Conservation (phyloP, 2,329 filamentous ascomycete species). For the Xylariaceae sp. region DNA sequence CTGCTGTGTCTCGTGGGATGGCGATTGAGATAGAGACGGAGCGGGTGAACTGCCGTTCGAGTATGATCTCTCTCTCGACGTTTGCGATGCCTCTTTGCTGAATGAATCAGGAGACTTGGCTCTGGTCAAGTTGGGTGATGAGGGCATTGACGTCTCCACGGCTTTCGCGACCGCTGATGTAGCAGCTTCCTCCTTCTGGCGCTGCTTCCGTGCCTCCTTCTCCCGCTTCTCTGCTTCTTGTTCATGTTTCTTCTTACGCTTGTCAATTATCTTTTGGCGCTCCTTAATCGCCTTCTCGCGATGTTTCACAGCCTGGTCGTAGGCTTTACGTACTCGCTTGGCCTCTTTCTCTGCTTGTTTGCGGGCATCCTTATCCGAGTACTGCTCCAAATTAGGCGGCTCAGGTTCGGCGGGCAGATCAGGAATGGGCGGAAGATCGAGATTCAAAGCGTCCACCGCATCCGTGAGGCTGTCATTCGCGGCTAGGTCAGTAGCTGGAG, state of each 20-base stretch:
- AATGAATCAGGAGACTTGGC: too few relatives aligned
- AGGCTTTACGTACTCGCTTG: conserved; percentile 56
- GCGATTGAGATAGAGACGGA: conserved; percentile 1
- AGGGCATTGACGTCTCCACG: not conserved
- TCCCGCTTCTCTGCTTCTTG: conserved; percentile 38
- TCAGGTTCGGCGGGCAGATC: conserved; percentile 50
- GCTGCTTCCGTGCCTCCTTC: conserved; percentile 32
- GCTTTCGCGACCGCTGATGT: conserved; percentile 2
- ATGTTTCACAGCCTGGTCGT: conserved; percentile 63
- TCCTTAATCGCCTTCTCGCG: conserved; percentile 61
- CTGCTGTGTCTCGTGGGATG: not conserved
- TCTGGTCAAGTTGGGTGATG: too few relatives aligned
- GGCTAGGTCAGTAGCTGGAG: conserved; percentile 1
- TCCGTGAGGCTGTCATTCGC: conserved; percentile 8
- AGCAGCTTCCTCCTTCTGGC: conserved; percentile 9
- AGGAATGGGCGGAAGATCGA: conserved; percentile 39
- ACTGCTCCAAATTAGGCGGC: conserved; percentile 52
- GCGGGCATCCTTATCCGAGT: conserved; percentile 59
- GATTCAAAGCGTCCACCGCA: conserved; percentile 13
- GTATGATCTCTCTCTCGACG: too few relatives aligned
- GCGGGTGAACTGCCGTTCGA: not conserved
- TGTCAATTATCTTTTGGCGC: conserved; percentile 55
- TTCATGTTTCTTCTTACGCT: conserved; percentile 42
- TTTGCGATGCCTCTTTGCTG: too few relatives aligned
- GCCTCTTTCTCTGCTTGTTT: conserved; percentile 68